Evolutionary conservation across 257 asterid genomes (phyloP).

Genomic region (Solanum verrucosum): DNA sequence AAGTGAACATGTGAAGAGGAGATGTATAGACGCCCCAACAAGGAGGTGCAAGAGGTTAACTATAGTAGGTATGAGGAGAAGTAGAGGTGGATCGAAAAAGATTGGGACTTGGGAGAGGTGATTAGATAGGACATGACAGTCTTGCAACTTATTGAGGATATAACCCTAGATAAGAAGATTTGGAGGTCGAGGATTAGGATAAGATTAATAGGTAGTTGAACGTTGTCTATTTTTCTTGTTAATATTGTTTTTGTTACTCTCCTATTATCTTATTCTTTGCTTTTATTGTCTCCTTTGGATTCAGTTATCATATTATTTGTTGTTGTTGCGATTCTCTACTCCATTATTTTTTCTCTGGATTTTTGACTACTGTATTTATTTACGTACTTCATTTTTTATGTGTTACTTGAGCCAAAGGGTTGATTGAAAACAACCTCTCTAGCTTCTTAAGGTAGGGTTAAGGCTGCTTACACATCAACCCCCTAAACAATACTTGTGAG

Average conservation of each 20-base stretch:
- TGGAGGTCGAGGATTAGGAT: background rate
- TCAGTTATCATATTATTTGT: background rate
- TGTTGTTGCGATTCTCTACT: background rate
- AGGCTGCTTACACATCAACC: background rate
- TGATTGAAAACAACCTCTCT: background rate
- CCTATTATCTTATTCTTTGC: background rate
- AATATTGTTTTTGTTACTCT: background rate
- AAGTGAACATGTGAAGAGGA: background rate
- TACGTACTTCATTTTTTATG: background rate
- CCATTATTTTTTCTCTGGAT: background rate
- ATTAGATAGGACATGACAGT: background rate
- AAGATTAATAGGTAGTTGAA: background rate
- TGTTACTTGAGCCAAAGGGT: background rate
- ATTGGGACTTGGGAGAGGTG: background rate
- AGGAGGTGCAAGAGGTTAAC: background rate
- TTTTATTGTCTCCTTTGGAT: background rate
- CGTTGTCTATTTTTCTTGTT: background rate
- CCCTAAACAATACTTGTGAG: background rate
- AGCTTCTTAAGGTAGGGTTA: background rate
- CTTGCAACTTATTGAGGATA: background rate
- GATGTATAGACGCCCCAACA: background rate
- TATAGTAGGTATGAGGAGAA: background rate
- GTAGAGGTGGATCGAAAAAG: background rate
- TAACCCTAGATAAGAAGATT: background rate
- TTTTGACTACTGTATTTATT: background rate